Base-by-base conservation (phyloP, 306 rosid genomes). In the Corylus avellana region DNA sequence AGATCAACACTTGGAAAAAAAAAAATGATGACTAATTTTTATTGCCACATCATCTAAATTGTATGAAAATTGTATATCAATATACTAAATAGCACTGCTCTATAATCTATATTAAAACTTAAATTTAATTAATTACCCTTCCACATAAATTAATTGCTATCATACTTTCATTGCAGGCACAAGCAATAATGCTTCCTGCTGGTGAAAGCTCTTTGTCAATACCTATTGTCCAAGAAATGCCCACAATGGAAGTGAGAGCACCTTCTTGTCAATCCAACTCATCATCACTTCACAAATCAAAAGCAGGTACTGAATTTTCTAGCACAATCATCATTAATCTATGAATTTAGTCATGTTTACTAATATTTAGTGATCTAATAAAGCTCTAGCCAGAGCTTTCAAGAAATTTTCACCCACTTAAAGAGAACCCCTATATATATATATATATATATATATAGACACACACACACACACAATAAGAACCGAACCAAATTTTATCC, bases 121-220 rank as follows among this genome's bases (percentile, higher is more conserved):
- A 32, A 32, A 32, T 32, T 32, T 32, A 32, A 32, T 32, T 32
- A 32, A 32, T 32, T 3, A 32, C 35, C 2, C 35, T 29, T 29
- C 3, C 17, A 32, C 70, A 14, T 17, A 37, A 69, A 53, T 16
- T 59, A 22, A 4, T 49, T 56, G 16, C 27, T 8, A 2, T 5
- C 7, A 32, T 2, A 3, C 29, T 64, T 17, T 20, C 10, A 48
- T 57, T 73, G 73, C 55, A 82, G 86, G 84, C 84, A 32, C 55
- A 82, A 50, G 80, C 59, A 20, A 61, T 74, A 8, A 50, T 59
- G 77, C 70, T 80, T 70, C 55, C 59, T 48, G 86, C 79, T 5
- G 29, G 80, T 56, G 61, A 75, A 50, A 57, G 22, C 58, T 73
- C 76, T 32, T 73, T 46, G 25, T n/a, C 76, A 39, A 67, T 79